Evolutionary conservation across 257 asterid genomes (phyloP), one percentile per base, ranked within the genome.

Genomic region (Prunella vulgaris): DNA sequence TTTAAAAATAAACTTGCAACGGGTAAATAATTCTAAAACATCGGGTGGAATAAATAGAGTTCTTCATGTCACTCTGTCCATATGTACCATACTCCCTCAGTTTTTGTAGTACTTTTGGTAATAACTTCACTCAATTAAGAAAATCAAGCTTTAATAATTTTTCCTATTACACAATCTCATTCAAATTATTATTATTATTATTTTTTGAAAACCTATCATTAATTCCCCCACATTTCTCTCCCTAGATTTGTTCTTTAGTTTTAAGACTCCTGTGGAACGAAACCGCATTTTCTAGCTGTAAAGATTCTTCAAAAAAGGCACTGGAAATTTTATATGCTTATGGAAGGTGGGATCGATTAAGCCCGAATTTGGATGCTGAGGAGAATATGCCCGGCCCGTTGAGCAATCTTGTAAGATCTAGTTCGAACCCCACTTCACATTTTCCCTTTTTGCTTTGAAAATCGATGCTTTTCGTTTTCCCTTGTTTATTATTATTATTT

Each of bases 251-350:
- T 51, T 60, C 5, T 28, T 60, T 40, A 27, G 5, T 21, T 65
- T 73, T 52, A 24, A 9, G 72, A 28, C 24, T 18, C 18, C 2
- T 33, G 22, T 8, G 20, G n/a, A 76, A 10, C 1, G 18, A 27
- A 70, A 59, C 53, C 63, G 62, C 68, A 51, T 35, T 71, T 52
- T 60, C 58, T 35, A 57, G 73, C 83, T 75, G 76, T 76, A 71
- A 66, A 44, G 78, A 76, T 76, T 48, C 77, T 72, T 27, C 18
- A 5, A 46, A n/a, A 15, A 46, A 44, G 18, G 49, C 17, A 13
- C 51, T 27, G 52, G 52, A n/a, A n/a, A n/a, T n/a, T n/a, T n/a
- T n/a, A n/a, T n/a, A n/a, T n/a, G n/a, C n/a, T n/a, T 25, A 25
- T 25, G 28, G 3, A 25, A 25, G 3, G 1, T 35, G 42, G 42